A percentile compares a stretch with the other conserved stretches of the same genome.
phyloP scores from a whole-genome alignment of 2,329 filamentous ascomycete species.

The Diaporthe caulivora region DNA sequence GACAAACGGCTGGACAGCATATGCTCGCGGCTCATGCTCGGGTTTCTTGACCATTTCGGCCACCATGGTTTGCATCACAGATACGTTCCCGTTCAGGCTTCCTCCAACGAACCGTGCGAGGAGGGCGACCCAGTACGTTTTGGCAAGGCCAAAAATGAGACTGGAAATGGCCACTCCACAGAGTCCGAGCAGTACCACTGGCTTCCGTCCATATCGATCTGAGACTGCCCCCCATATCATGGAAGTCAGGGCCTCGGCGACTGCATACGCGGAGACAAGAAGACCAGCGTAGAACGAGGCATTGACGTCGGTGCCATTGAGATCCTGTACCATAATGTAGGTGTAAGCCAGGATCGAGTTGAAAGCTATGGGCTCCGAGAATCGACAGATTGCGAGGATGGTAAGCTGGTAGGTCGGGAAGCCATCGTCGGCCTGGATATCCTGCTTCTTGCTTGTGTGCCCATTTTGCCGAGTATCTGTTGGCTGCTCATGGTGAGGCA shows the following conservation, averaged over 20 bases:
- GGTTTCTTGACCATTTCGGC: slow-evolving; percentile 57
- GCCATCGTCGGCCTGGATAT: slow-evolving; percentile 24
- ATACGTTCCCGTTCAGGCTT: slow-evolving; percentile 55
- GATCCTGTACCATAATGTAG: slow-evolving; percentile 55
- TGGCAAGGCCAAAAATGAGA: slow-evolving; percentile 56
- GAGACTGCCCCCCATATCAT: slow-evolving; percentile 57
- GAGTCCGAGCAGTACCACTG: slow-evolving; percentile 48
- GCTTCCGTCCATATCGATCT: slow-evolving; percentile 53
- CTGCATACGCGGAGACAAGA: slow-evolving; percentile 57
- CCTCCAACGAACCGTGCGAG: slow-evolving; percentile 56
- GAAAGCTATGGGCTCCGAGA: slow-evolving; percentile 60
- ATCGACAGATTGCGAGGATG: slow-evolving; percentile 59
- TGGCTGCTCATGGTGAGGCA: slow-evolving; percentile 23
- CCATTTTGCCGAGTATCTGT: neutral
- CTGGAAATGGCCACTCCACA: slow-evolving; percentile 53
- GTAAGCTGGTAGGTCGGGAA: slow-evolving; percentile 61
- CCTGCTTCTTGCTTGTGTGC: slow-evolving; percentile 3
- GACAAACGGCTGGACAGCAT: slow-evolving; percentile 39
- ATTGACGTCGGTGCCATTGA: slow-evolving; percentile 53
- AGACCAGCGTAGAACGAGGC: slow-evolving; percentile 64
- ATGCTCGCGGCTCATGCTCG: slow-evolving; percentile 52
- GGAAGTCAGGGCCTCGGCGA: slow-evolving; percentile 57
- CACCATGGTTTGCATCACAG: slow-evolving; percentile 57
- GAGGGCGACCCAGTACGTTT: slow-evolving; percentile 57
- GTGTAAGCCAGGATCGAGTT: slow-evolving; percentile 59